A percentile compares a stretch with the other conserved stretches of the same genome.
These are phyloP conservation scores for Plasmopara viticola DNA, from an alignment of 352 stramenopile genomes.

Conservation along the genomic window DNA sequence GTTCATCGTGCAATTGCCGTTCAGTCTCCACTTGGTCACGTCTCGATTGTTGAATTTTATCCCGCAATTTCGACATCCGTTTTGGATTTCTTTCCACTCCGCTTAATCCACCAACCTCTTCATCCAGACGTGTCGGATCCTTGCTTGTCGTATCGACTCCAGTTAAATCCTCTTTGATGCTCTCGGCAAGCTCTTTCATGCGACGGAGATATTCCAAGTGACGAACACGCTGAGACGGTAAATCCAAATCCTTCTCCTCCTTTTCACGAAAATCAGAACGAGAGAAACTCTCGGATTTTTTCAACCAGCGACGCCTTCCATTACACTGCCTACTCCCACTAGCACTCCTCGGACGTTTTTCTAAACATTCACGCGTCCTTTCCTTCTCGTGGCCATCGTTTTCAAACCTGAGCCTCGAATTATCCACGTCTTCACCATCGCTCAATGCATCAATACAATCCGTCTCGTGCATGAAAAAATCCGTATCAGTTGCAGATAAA, in stretches of 20 bases:
- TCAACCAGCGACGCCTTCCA: neutral
- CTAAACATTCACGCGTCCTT: neutral
- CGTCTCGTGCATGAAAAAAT: conserved; percentile 34
- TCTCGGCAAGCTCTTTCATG: conserved; percentile 64
- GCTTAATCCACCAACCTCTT: conserved; percentile 1
- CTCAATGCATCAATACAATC: conserved; percentile 36
- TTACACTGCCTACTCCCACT: neutral
- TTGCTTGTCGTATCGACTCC: conserved; percentile 6
- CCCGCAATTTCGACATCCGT: conserved; percentile 23
- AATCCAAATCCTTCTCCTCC: conserved; percentile 19
- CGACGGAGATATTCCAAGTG: conserved; percentile 66
- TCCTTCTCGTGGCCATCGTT: conserved; percentile 7
- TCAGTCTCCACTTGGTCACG: conserved; percentile 1
- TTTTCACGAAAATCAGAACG: neutral
- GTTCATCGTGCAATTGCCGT: neutral
- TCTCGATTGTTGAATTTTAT: conserved; percentile 28
- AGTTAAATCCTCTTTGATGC: conserved; percentile 51
- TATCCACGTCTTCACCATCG: conserved; percentile 13
- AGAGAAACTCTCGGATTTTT: neutral
- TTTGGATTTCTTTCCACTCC: too few relatives aligned
- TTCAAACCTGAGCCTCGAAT: neutral
- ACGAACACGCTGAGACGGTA: conserved; percentile 47
- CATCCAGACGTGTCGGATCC: neutral
- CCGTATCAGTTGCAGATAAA: conserved; percentile 20
- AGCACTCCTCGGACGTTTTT: neutral